Percentiles rank a stretch among this genome's conserved stretches.
phyloP scores from a whole-genome alignment of 805 yeast species.

The Grigorovia yakushimaensis region DNA sequence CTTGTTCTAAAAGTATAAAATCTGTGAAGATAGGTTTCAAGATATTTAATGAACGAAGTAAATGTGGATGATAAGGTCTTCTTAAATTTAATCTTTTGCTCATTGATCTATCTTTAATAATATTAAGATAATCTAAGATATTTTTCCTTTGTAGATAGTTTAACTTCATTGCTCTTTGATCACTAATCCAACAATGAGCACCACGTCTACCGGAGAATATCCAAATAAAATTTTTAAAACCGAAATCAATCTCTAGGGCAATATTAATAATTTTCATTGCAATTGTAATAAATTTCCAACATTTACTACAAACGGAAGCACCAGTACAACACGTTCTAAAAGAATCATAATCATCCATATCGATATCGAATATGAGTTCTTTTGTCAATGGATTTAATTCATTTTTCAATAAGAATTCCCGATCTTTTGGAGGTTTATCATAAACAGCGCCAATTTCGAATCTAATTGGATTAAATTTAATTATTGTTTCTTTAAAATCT shows the following conservation, averaged over 20 bases:
- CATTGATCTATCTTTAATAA: slow-evolving; percentile 44
- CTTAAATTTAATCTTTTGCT: slow-evolving; percentile 43
- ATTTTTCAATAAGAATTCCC: slow-evolving; percentile 64
- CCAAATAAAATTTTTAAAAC: slow-evolving; percentile 81
- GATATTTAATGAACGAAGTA: slow-evolving; percentile 62
- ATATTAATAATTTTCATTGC: slow-evolving; percentile 68
- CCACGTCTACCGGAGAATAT: slow-evolving; percentile 98
- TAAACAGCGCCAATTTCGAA: slow-evolving; percentile 94
- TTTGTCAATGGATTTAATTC: slow-evolving; percentile 75
- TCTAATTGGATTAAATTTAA: slow-evolving; percentile 70
- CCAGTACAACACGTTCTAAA: slow-evolving; percentile 88
- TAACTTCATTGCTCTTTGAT: slow-evolving; percentile 62
- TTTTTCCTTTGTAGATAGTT: slow-evolving; percentile 69
- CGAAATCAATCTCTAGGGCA: slow-evolving; percentile 79
- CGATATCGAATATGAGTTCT: slow-evolving; percentile 92
- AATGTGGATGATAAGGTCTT: slow-evolving; percentile 86
- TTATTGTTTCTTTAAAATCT: slow-evolving; percentile 72
- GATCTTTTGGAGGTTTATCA: slow-evolving; percentile 74
- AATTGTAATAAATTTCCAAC: slow-evolving; percentile 87
- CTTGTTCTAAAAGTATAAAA: slow-evolving; percentile 68
- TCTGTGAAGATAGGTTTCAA: slow-evolving; percentile 54
- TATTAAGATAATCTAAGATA: slow-evolving; percentile 75
- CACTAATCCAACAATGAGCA: slow-evolving; percentile 97
- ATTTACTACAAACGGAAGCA: slow-evolving; percentile 73
- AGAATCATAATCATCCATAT: slow-evolving; percentile 93